Evolutionary conservation across 352 stramenopile genomes (phyloP), one percentile per base, ranked within the genome.

Genomic region (Stramenopiles sp.): DNA sequence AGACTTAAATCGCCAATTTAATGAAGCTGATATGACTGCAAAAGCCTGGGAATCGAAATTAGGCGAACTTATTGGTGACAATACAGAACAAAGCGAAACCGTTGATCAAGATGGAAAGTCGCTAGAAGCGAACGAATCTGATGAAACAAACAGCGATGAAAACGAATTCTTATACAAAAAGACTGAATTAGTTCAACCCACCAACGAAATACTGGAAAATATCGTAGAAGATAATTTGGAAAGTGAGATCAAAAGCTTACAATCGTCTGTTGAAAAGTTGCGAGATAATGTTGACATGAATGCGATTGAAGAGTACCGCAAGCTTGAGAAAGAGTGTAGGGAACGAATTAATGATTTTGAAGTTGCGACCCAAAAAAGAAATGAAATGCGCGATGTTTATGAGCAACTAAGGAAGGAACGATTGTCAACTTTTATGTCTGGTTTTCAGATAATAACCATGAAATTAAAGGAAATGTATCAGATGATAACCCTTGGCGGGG

Each of bases 391-490:
- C 0, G 91, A 94, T 81, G 89, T 93, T 81, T 97, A 98, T 85
- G 97, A 99, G 81, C 92, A 98, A 44, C 89, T 99, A 30, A 92
- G 96, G 44, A 92, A 94, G 71, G 91, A 98, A 83, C 93, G 97
- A 27, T 88, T 99, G 30, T 94, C 98, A 80, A 96, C 98, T 85
- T 99, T 99, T 85, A 99, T 99, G 96, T 90, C 94, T 30, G 97
- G 97, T 7, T 99, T 99, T 87, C 93, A 92, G 32, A 85, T 89
- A 29, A 99, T 99, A 87, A 98, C 96, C 31, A 78, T 99, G 55
- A 99, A 99, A 85, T 88, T 99, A 27, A 99, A 99, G 89, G 97
- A 99, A 84, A 99, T 99, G 96, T 99, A 99, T 84, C 95, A 99
- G 87, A 90, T 88, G 86, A 97, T 97, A 83, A 97, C 93, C 4